Conservation (phyloP, 2,329 filamentous ascomycete species). For the Coniochaeta prunicola region DNA sequence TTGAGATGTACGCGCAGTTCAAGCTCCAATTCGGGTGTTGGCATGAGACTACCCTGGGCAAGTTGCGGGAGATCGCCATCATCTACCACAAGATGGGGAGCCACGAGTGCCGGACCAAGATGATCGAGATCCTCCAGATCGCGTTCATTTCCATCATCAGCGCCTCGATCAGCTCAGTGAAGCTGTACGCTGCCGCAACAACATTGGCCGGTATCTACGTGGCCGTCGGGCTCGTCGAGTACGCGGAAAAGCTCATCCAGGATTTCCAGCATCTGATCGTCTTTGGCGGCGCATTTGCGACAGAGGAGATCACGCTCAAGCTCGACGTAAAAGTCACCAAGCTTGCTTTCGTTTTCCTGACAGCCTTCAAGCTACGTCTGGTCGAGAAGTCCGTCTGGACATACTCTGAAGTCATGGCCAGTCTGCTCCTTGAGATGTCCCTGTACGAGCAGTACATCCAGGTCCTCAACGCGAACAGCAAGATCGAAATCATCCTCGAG, state of each 20-base stretch:
- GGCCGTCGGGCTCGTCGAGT: slow-evolving; percentile 27
- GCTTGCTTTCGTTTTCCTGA: slow-evolving; percentile 35
- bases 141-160: slow-evolving; percentile 33
- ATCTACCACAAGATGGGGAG: slow-evolving; percentile 30
- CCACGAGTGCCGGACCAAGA: slow-evolving; percentile 27
- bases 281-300: slow-evolving; percentile 30
- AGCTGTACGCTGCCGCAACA: slow-evolving; percentile 40
- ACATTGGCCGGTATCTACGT: slow-evolving; percentile 39
- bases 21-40: slow-evolving; percentile 36
- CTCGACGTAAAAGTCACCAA: slow-evolving; percentile 26
- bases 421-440: slow-evolving; percentile 28
- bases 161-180: slow-evolving; percentile 27
- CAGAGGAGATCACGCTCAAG: slow-evolving; percentile 26
- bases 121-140: slow-evolving; percentile 29
- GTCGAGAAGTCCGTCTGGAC: slow-evolving; percentile 22
- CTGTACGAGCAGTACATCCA: slow-evolving; percentile 28
- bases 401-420: slow-evolving; percentile 34
- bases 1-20: slow-evolving; percentile 33
- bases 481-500: slow-evolving; percentile 24
- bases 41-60: slow-evolving; percentile 34
- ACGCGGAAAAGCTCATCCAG: slow-evolving; percentile 34
- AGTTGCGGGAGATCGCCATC: slow-evolving; percentile 33
- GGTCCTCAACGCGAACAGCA: slow-evolving; percentile 17
- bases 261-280: slow-evolving; percentile 43
- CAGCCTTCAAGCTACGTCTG: slow-evolving; percentile 34